phyloP scores from a whole-genome alignment of 495 filamentous ascomycete species.

The Parathielavia hyrcaniae region DNA sequence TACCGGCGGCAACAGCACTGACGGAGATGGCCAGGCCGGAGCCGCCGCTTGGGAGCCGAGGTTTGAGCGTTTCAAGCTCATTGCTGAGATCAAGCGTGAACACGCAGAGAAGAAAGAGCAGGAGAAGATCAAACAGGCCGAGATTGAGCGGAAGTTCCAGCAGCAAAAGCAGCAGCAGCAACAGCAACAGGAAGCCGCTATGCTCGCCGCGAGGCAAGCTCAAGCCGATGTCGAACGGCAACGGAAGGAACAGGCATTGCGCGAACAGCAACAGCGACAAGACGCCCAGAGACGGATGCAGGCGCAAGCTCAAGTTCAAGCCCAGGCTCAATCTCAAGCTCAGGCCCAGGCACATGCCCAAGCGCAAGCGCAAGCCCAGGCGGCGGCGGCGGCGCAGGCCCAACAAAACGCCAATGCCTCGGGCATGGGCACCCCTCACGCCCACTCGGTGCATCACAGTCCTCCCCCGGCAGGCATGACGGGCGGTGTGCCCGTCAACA shows the following conservation, averaged over 20 bases:
- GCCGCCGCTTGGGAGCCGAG: conserved; percentile 69
- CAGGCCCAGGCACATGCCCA: conserved; percentile 46
- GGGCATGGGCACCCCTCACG: conserved; percentile 30
- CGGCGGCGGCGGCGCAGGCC: conserved; percentile 38
- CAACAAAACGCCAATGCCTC: conserved; percentile 36
- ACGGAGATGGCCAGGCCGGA: conserved; percentile 67
- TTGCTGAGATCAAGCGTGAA: conserved; percentile 75
- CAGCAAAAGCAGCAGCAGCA: conserved; percentile 39
- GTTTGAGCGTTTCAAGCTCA: conserved; percentile 84
- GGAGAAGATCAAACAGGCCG: conserved; percentile 53
- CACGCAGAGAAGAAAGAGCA: conserved; percentile 66
- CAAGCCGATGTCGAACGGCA: conserved; percentile 31
- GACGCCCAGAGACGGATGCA: conserved; percentile 20
- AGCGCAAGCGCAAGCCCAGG: conserved; percentile 49
- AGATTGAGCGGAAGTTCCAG: conserved; percentile 59
- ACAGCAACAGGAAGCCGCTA: conserved; percentile 15
- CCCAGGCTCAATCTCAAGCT: conserved; percentile 48
- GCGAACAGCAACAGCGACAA: conserved; percentile 17
- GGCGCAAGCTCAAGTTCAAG: conserved; percentile 37
- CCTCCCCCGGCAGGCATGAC: conserved; percentile 23
- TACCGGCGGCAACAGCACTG: conserved; percentile 54
- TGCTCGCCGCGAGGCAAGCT: conserved; percentile 18
- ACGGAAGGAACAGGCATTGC: conserved; percentile 27
- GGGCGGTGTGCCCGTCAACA: conserved; percentile 43
- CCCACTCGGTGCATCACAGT: conserved; percentile 40